Percentiles rank a stretch among this genome's conserved stretches.
Evolutionary conservation across 2,329 filamentous ascomycete species (phyloP).

Genomic region (Calonectria ilicicola): DNA sequence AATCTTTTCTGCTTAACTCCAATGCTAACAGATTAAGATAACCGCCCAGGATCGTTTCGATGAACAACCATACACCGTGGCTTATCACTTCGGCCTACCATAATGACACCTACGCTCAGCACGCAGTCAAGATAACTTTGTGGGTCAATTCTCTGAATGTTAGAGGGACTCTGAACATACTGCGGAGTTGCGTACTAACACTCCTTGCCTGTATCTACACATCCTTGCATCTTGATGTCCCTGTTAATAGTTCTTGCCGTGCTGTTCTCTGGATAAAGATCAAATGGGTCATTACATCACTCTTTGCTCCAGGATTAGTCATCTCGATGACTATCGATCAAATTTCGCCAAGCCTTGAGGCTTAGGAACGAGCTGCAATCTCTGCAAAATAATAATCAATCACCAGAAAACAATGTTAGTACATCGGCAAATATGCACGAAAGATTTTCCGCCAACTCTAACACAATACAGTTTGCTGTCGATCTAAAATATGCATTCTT

Average conservation of each 20-base stretch:
- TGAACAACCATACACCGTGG: no score
- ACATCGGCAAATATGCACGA: not conserved
- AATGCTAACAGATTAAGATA: no score
- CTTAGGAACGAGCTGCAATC: not conserved
- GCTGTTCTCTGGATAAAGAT: constrained; percentile 31
- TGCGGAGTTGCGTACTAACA: constrained; percentile 49
- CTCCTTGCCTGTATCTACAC: constrained; percentile 51
- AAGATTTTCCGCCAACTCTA: not conserved
- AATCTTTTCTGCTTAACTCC: no score
- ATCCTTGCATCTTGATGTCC: constrained; percentile 53
- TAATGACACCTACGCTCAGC: no score
- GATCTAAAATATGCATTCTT: no score
- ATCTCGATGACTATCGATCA: constrained; percentile 32
- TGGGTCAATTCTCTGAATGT: constrained; percentile 31
- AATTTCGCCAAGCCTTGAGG: not conserved
- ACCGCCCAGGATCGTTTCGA: no score
- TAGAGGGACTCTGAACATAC: constrained; percentile 46
- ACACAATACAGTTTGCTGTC: not conserved
- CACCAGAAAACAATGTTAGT: no score
- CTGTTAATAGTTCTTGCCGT: constrained; percentile 20
- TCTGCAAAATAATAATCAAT: not conserved
- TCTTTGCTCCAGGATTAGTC: constrained; percentile 49
- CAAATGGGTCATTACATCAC: constrained; percentile 44
- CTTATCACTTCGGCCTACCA: no score
- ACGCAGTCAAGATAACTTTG: no score